phyloP scores from a whole-genome alignment of 768 basidiomycete genomes.

The Lactifluus piperatus region DNA sequence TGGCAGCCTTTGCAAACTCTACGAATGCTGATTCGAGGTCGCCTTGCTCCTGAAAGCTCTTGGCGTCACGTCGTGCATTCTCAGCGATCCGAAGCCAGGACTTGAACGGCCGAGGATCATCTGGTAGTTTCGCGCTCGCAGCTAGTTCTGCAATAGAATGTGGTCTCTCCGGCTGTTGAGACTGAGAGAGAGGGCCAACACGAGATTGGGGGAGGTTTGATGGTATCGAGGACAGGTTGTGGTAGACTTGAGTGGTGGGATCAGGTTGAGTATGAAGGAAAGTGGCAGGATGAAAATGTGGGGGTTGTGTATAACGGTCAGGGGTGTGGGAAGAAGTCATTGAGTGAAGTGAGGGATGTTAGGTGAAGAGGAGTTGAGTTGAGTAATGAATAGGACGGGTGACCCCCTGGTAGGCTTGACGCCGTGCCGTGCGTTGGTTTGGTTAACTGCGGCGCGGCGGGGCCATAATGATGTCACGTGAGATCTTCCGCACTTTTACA shows the following conservation, averaged over 20 bases:
- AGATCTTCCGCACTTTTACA: too few species aligned
- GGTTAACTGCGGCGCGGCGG: too few species aligned
- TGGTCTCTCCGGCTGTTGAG: slow-evolving; percentile 22
- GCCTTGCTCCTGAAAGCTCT: slow-evolving; percentile 28
- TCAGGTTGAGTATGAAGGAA: neutral
- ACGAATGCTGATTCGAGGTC: slow-evolving; percentile 70
- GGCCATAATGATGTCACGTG: too few species aligned
- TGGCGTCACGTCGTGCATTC: slow-evolving; percentile 40
- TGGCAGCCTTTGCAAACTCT: slow-evolving; percentile 63
- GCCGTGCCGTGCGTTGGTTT: too few species aligned
- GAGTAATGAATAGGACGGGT: neutral
- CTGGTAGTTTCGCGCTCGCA: slow-evolving; percentile 46
- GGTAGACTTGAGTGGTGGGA: neutral
- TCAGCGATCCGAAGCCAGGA: slow-evolving; percentile 59
- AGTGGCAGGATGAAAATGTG: slow-evolving; percentile 11
- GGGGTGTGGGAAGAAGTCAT: slow-evolving; percentile 3
- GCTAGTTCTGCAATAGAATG: slow-evolving; percentile 60
- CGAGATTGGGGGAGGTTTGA: slow-evolving; percentile 9
- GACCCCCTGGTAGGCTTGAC: neutral
- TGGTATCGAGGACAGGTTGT: slow-evolving; percentile 8
- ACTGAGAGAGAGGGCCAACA: neutral
- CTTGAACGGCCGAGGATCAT: slow-evolving; percentile 53
- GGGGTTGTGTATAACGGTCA: slow-evolving; percentile 2
- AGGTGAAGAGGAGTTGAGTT: neutral
- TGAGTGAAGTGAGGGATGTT: neutral